Base-by-base conservation (phyloP, 2,329 filamentous ascomycete species). In the Fusarium xyrophilum region DNA sequence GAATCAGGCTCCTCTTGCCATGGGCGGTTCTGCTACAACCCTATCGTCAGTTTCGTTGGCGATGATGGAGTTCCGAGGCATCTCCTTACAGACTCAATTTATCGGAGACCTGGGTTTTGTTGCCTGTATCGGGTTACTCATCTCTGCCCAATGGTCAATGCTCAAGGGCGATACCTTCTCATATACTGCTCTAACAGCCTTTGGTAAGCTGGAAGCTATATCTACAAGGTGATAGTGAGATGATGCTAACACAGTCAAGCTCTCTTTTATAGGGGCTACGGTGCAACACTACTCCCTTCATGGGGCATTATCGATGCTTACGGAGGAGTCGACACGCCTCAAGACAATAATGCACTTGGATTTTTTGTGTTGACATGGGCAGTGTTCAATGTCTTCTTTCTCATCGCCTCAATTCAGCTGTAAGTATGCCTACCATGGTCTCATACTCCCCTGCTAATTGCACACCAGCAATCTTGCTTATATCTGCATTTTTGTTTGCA, bases 341-440 rank as follows among this genome's bases (percentile, higher is more conserved):
- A 63, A 39, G 74, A 65, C 54, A 73, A 75, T 15, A 76, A 74
- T 35, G 71, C 74, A 3, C 55, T 75, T 21, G 73, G 72, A 1
- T 73, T 75, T 43, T 76, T 73, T n/a, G 54, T 73, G 15, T 42
- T 75, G 12, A 48, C 74, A n/a, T 75, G 69, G 73, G 71, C 61
- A 13, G 73, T 75, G 2, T 61, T 74, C n/a, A 73, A 75, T n/a
- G 33, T 71, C 5, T 74, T 75, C 43, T 75, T 74, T 56, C 63
- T 74, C 19, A 69, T 75, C 51, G 70, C 67, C 12, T 69, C 66
- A 3, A 42, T 71, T 13, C 57, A 67, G 23, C 57, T 71, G 71
- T 69, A 54, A 54, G 70, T 58, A 11, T 14, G 36, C 3, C 5
- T 25, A 12, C 8, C 23, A 5, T 4, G 10, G 6, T 19, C 2